Evolutionary conservation across 306 rosid species (phyloP).

Genomic region (Alnus glutinosa): DNA sequence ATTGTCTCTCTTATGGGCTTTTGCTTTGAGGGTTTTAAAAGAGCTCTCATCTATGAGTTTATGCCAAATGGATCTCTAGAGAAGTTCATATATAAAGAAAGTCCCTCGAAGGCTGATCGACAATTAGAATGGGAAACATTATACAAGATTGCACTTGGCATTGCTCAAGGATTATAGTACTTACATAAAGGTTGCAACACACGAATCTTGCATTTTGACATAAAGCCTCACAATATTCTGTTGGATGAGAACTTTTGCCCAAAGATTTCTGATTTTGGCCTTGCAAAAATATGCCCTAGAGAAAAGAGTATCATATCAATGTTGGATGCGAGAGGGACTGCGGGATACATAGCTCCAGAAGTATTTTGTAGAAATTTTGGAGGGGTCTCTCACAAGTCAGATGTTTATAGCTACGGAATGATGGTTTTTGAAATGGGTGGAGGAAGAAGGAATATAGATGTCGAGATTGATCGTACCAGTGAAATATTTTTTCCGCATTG

Average conservation of each 20-base stretch:
- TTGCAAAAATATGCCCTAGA: constrained; percentile 23
- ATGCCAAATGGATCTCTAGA: constrained; percentile 26
- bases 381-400: constrained; percentile 38
- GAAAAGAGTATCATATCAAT: constrained; percentile 27
- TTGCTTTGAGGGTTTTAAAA: constrained; percentile 31
- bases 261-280: constrained; percentile 40
- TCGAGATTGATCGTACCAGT: constrained; percentile 13
- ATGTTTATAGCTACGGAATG: constrained; percentile 45
- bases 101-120: not conserved
- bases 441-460: constrained; percentile 30
- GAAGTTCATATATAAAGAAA: constrained; percentile 2
- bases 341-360: constrained; percentile 42
- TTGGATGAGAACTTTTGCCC: constrained; percentile 23
- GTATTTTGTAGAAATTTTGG: constrained; percentile 36
- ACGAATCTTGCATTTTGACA: constrained; percentile 20
- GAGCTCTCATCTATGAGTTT: constrained; percentile 26
- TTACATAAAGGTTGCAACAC: constrained; percentile 21
- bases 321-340: constrained; percentile 33
- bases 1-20: constrained; percentile 26
- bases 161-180: constrained; percentile 21
- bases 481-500: constrained; percentile 40
- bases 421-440: constrained; percentile 46
- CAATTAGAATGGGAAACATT: constrained; percentile 13
- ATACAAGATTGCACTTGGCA: constrained; percentile 12
- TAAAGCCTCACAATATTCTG: constrained; percentile 27